Base-by-base conservation (phyloP, 345 rosid species). In the Gossypium ekmanianum region DNA sequence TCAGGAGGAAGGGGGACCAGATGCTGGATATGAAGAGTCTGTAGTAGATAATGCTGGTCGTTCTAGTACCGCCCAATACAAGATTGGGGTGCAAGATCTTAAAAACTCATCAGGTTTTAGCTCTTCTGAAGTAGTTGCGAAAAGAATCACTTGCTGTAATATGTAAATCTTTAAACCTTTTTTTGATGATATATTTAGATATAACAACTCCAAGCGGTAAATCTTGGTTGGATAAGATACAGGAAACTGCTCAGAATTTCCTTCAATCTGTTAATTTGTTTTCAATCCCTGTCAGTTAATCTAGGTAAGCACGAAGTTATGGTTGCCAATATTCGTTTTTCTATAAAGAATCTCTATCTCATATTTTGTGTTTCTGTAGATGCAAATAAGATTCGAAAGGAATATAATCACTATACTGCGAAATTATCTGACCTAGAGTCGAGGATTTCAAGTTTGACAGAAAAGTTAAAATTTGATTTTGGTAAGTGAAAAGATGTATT, bases 1-100 rank as follows among this genome's bases (percentile, higher is more conserved):
- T 45, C 76, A 78, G 44, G 87, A 81, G 61, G 61, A 83, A 74
- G 83, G 76, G 71, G 79, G 74, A 45, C 76, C 77, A 48, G 78
- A 75, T 55, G 45, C 27, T 34, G 83, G 50, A 74, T 78, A 74
- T 72, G 81, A 85, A 66, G 68, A 74, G 57, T 80, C 79, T 24
- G 51, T 41, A 59, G 88, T 76, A 69, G 85, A 84, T 72, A 82
- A 73, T 79, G 81, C 79, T 47, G 39, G 39, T 34, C 39, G 6
- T 34, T 34, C 39, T 34, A 34, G 39, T 34, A 34, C 39, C 39
- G 6, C 39, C 39, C 39, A 34, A 34, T 34, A 34, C 39, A 34
- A 34, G 39, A 34, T 34, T 34, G 39, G 39, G 39, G 39, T 34
- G 39, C 39, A 34, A 34, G 39, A 34, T 34, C 39, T 34, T 34